Base-by-base conservation (phyloP, 257 asterid species). In the Datura wrightii region DNA sequence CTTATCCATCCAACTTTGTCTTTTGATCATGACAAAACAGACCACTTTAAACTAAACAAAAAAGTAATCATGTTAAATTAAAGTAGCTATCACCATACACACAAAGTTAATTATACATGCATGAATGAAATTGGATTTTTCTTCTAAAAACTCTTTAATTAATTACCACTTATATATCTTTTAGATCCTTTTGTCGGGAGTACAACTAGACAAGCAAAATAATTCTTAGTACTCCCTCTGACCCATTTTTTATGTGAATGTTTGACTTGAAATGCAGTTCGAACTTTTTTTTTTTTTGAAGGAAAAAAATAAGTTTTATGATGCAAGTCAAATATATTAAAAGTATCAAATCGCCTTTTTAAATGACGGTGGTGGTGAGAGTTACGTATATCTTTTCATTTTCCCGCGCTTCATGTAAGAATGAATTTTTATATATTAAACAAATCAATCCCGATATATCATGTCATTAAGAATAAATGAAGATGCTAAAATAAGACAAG, bases 61-160 rank as follows among this genome's bases (percentile, higher is more conserved):
- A 67, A 4, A 4, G 7, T 8, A 41, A 41, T 42, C 5, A 70
- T 5, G 7, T 70, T 4, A 70, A 67, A 67, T 70, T 4, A 70
- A 67, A 67, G 52, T 67, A 67, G 31, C 5, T 67, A 39, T 67
- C 46, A 66, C 2, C 7, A 66, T 66, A 36, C 14, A 34, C 11
- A 37, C 31, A 1, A 67, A 39, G 74, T 37, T 36, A 66, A 7
- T 37, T 3, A 67, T 66, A 67, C 11, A 67, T 16, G 54, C 79
- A 70, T n/a, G 79, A 70, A 42, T 70, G 37, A 70, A 70, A 70
- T 70, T 42, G 54, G 55, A 42, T 70, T 42, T 60, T 70, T 70
- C 54, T 70, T 70, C 79, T 70, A 70, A 41, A 16, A 8, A 70
- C 55, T 39, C 19, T 14, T 65, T 67, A 67, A 67, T 18, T 42